Evolutionary conservation across 169 alveolate species (phyloP), one percentile per base, ranked within the genome.

Genomic region (Plasmodium gaboni): DNA sequence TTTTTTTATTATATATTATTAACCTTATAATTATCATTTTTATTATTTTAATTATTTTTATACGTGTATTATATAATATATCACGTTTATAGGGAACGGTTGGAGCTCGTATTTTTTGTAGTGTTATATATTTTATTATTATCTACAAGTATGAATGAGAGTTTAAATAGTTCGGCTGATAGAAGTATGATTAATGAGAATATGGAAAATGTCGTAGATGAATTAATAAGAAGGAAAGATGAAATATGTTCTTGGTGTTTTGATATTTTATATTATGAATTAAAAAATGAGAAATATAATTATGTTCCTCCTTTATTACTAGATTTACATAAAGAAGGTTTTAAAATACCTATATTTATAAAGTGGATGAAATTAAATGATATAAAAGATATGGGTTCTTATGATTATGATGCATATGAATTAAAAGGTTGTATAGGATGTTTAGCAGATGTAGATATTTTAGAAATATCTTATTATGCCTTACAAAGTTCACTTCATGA

Each of bases 351-450:
- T 5, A 38, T 76, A 51, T 76, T 76, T 57, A 76, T 76, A 19
- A 76, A 76, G 65, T 76, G 88, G 88, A 76, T 76, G 88, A 76
- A 76, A 55, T 38, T 76, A 17, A 63, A 46, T 42, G 69, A 76
- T 22, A 44, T 64, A 12, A 76, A 76, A n/a, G 76, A 76, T 28
- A 1, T 76, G 51, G 88, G 88, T 0, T 76, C 88, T 2, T 76
- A 76, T 64, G 68, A 76, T 26, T 76, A 64, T 38, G 65, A 63
- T 64, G 74, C 76, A 51, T 76, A 76, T 17, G 88, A 76, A 22
- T 42, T 76, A 48, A 76, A 76, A 38, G 88, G 88, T 6, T 76
- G 88, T 76, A 76, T 76, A 22, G 88, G 88, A 6, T 76, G 88
- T 55, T 76, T 76, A 76, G 51, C 17, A 22, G 51, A 76, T 46